Base-by-base conservation (phyloP, 805 yeast species). In the Saccharomyces mikatae region DNA sequence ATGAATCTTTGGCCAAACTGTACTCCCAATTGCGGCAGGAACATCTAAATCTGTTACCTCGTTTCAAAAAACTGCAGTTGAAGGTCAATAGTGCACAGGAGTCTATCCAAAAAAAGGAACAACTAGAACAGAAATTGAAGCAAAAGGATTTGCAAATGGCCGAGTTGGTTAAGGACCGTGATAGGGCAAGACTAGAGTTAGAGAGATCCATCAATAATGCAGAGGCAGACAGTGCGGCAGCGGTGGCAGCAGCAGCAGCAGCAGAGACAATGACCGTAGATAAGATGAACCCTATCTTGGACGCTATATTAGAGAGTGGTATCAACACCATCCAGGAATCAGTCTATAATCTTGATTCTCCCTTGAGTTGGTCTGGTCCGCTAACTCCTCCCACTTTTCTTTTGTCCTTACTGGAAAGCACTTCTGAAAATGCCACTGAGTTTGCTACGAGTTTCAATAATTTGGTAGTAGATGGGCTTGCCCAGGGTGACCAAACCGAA, bases 21-120 rank as follows among this genome's bases (percentile, higher is more conserved):
- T 91, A 91, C 69, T 84, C 96, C 1, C 96, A 90, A 71, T 76
- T 91, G 61, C 85, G 97, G 66, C 95, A 88, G 71, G 97, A 91
- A 71, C 97, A 91, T 67, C 76, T 91, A 64, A 86, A 84, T 58
- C 72, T 90, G 54, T 77, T 91, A 65, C 77, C 86, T 51, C 86
- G 85, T 65, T 85, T 85, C 66, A 90, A 91, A 67, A 84, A 86
- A 61, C 77, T 85, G 49, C 95, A 89, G 71, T 87, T 89, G 60
- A 88, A 87, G 71, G 95, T 94, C 2, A 86, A 90, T 13, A 79
- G 84, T 46, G 97, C 97, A 10, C 96, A 89, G 67, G 97, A 90
- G 71, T 87, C 96, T 0, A 80, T 90, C 58, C 86, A 86, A 58
- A 86, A 83, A 70, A 82, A 90, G 60, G 96, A 90, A 64, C 82